Conservation (phyloP, 805 yeast genomes). For the Kazachstania psychrophila region DNA sequence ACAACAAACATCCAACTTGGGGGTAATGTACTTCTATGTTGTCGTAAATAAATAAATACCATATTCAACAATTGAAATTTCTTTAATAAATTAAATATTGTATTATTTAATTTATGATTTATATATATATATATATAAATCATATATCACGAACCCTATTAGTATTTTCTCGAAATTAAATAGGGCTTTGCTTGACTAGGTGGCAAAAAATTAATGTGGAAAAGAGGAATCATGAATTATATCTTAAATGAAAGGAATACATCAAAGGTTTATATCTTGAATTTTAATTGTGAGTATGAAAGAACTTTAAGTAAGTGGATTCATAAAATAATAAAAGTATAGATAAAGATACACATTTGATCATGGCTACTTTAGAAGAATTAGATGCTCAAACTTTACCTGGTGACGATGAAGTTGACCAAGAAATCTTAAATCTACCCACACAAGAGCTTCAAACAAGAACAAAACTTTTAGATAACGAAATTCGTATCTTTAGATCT, state of each 20-base stretch:
- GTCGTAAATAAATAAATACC: too few relatives aligned
- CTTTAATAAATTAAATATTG: too few relatives aligned
- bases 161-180: background rate
- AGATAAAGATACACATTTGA: background rate
- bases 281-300: background rate
- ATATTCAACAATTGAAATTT: too few relatives aligned
- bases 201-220: background rate
- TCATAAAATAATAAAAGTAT: background rate
- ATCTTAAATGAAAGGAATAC: too few relatives aligned
- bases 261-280: too few relatives aligned
- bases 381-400: slow-evolving; percentile 43
- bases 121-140: background rate
- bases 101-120: too few relatives aligned
- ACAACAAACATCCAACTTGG: too few relatives aligned
- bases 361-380: slow-evolving; percentile 81
- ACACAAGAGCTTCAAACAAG: slow-evolving; percentile 79
- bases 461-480: slow-evolving; percentile 82
- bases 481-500: slow-evolving; percentile 87
- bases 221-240: background rate
- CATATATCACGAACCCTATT: background rate
- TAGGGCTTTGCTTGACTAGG: background rate
- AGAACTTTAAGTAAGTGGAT: background rate
- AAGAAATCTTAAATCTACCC: slow-evolving; percentile 69
- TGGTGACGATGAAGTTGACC: slow-evolving; percentile 56
- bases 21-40: too few relatives aligned